These are phyloP conservation scores for Pestalotiopsis sp. DNA, from an alignment of 2,329 filamentous ascomycete species.

Conservation along the genomic window DNA sequence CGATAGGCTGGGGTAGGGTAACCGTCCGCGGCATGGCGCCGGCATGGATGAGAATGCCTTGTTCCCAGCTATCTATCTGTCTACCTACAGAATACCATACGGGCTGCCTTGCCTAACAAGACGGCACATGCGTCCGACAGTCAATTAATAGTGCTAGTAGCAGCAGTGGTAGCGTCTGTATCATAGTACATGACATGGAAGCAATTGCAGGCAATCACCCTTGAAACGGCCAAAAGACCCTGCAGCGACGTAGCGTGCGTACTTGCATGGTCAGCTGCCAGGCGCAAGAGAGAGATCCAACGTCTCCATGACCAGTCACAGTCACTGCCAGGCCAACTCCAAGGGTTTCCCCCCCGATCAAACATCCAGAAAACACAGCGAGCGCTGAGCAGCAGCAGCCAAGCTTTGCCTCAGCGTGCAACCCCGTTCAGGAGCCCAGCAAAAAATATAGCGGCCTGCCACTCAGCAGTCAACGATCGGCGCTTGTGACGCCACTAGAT, in stretches of 20 bases:
- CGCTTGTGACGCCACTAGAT: conserved; percentile 9
- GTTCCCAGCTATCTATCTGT: background rate
- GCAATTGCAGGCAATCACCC: background rate
- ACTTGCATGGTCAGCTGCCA: background rate
- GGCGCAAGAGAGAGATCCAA: background rate
- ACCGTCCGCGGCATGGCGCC: background rate
- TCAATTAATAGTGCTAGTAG: background rate
- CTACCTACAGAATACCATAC: background rate
- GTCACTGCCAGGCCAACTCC: background rate
- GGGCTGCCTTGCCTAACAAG: no score
- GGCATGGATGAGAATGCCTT: background rate
- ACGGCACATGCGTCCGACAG: background rate
- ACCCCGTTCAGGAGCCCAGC: background rate
- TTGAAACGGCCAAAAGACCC: background rate
- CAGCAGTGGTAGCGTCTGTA: no score
- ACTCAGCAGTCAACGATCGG: background rate
- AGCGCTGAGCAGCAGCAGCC: background rate
- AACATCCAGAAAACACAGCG: background rate
- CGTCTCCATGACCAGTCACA: background rate
- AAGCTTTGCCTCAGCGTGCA: background rate
- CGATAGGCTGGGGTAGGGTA: background rate
- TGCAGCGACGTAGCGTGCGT: background rate
- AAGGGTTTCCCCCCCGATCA: background rate
- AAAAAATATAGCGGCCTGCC: background rate
- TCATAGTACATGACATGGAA: background rate